Percentiles rank a stretch among this genome's conserved stretches.
Evolutionary conservation across 2,329 filamentous ascomycete genomes (phyloP).

Genomic region (Basipetospora sp.): DNA sequence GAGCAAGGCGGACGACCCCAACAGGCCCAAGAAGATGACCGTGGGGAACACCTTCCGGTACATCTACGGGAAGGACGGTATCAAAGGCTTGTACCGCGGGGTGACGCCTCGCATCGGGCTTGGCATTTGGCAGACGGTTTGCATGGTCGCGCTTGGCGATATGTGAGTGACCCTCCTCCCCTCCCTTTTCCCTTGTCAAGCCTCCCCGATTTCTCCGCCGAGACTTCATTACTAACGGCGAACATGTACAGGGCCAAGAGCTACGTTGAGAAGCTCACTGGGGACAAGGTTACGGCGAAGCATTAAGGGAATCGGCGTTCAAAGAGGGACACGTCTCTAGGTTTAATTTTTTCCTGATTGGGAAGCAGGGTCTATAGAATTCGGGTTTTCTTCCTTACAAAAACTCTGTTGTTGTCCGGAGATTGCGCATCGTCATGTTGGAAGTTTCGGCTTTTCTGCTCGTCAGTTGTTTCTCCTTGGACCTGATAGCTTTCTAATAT

Average conservation of each 20-base stretch:
- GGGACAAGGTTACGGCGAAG: slow-evolving; percentile 50
- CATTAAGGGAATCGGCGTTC: slow-evolving; percentile 30
- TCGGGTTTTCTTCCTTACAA: too few relatives aligned
- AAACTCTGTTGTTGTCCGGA: too few relatives aligned
- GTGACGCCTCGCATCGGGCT: slow-evolving; percentile 88
- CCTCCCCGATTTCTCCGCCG: slow-evolving; percentile 1
- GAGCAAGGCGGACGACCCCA: slow-evolving; percentile 94
- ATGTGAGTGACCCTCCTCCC: slow-evolving; percentile 48
- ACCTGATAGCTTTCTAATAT: too few relatives aligned
- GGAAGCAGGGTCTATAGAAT: too few relatives aligned
- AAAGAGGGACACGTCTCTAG: too few relatives aligned
- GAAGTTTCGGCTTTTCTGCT: too few relatives aligned
- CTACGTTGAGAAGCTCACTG: slow-evolving; percentile 52
- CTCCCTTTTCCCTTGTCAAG: too few relatives aligned
- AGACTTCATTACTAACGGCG: slow-evolving; percentile 13
- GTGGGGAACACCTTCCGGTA: slow-evolving; percentile 74
- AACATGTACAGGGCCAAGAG: slow-evolving; percentile 41
- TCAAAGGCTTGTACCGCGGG: slow-evolving; percentile 89
- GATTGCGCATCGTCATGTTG: too few relatives aligned
- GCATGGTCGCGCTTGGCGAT: slow-evolving; percentile 98
- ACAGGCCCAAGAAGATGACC: slow-evolving; percentile 97
- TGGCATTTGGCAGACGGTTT: slow-evolving; percentile 97
- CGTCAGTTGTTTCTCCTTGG: too few relatives aligned
- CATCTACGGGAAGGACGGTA: slow-evolving; percentile 78
- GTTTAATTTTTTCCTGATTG: too few relatives aligned